phyloP scores from a whole-genome alignment of 2,329 filamentous ascomycete species.

The Botrytis fabae region DNA sequence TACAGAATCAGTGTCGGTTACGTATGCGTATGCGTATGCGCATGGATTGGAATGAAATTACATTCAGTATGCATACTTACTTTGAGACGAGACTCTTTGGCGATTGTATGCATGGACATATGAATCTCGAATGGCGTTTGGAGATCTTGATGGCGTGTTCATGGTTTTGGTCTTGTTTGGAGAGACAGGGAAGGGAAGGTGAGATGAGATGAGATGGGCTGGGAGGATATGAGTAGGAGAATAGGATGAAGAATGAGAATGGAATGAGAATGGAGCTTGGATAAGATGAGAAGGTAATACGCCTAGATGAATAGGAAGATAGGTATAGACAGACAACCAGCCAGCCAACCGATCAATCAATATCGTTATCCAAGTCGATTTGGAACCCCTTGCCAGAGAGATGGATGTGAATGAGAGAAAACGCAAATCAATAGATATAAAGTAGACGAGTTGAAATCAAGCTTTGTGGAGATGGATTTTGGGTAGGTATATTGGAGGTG shows the following conservation, averaged over 20 bases:
- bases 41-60: not conserved
- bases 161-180: not conserved
- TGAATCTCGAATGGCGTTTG: not conserved
- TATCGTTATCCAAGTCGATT: not conserved
- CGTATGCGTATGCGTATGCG: not conserved
- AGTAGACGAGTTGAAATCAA: not conserved
- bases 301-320: not conserved
- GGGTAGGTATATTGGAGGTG: not conserved
- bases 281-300: not conserved
- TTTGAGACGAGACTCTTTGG: not conserved
- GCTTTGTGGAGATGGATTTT: not conserved
- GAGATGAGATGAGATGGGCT: not conserved
- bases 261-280: not conserved
- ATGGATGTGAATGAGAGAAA: not conserved
- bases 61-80: not conserved
- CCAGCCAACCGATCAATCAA: not conserved
- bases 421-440: fast-evolving
- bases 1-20: not conserved
- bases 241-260: not conserved
- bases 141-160: not conserved
- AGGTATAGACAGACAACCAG: not conserved
- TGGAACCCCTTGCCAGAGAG: fast-evolving
- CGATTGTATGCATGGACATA: not conserved
- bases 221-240: no score
- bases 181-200: not conserved